Evolutionary conservation across 2,329 filamentous ascomycete genomes (phyloP).

Genomic region (Fusarium agapanthi): DNA sequence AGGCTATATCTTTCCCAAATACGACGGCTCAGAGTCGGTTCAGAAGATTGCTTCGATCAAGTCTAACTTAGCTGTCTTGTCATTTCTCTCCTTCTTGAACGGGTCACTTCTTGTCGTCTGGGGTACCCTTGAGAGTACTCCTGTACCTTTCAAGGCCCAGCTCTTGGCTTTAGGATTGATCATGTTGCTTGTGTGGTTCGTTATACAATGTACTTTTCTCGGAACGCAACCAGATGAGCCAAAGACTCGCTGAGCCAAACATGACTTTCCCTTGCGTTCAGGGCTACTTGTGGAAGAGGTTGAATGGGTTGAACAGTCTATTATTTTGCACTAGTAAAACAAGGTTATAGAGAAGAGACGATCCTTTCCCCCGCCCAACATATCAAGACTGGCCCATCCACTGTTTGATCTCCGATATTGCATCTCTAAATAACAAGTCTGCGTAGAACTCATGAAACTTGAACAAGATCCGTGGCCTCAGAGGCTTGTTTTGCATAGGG

Average conservation of each 20-base stretch:
- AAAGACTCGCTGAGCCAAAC: background rate
- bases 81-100: background rate
- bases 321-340: background rate
- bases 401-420: conserved; percentile 30
- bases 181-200: background rate
- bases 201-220: background rate
- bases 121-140: background rate
- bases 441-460: conserved; percentile 40
- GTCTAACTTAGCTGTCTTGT: background rate
- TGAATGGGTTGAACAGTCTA: background rate
- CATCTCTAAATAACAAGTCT: conserved; percentile 40
- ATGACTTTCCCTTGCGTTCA: background rate
- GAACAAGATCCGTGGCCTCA: conserved; percentile 20
- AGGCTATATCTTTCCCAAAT: background rate
- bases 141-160: background rate
- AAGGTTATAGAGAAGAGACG: background rate
- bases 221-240: background rate
- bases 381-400: conserved; percentile 11
- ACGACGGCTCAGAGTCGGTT: background rate
- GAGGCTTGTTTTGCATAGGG: conserved; percentile 30
- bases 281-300: background rate
- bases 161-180: background rate
- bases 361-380: background rate
- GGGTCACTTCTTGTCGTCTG: background rate
- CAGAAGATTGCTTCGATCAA: background rate